Evolutionary conservation across 768 basidiomycete species (phyloP).

Genomic region (Peribolospora kevripleyi): DNA sequence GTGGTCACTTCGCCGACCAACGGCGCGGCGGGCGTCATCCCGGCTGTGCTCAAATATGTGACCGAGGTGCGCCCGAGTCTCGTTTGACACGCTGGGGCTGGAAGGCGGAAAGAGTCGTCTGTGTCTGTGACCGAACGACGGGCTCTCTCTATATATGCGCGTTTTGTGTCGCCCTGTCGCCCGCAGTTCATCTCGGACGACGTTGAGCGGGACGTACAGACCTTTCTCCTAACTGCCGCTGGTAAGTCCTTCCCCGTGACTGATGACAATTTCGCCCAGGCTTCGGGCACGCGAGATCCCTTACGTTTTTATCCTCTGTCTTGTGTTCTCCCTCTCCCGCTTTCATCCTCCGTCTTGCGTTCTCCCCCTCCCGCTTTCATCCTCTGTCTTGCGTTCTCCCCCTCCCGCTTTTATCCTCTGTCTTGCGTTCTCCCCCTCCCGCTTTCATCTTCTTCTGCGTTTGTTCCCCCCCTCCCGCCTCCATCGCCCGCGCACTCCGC

Average conservation of each 20-base stretch:
- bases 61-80: conserved; percentile 31
- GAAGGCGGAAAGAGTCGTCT: neutral
- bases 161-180: conserved; percentile 4
- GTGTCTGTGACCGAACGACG: neutral
- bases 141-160: conserved; percentile 4
- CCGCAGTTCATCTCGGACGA: conserved; percentile 65
- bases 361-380: neutral
- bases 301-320: too few relatives aligned
- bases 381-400: neutral
- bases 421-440: neutral
- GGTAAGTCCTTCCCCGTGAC: conserved; percentile 21
- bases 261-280: too few relatives aligned
- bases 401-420: neutral
- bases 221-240: conserved; percentile 69
- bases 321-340: neutral
- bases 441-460: neutral
- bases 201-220: conserved; percentile 61
- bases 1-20: conserved; percentile 84
- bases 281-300: too few relatives aligned
- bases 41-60: conserved; percentile 53
- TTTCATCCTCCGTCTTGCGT: neutral
- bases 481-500: neutral
- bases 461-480: neutral
- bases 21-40: conserved; percentile 77
- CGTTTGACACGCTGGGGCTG: neutral